Evolutionary conservation across 352 stramenopile genomes (phyloP), one percentile per base, ranked within the genome.

Genomic region (Phytophthora hibernalis): DNA sequence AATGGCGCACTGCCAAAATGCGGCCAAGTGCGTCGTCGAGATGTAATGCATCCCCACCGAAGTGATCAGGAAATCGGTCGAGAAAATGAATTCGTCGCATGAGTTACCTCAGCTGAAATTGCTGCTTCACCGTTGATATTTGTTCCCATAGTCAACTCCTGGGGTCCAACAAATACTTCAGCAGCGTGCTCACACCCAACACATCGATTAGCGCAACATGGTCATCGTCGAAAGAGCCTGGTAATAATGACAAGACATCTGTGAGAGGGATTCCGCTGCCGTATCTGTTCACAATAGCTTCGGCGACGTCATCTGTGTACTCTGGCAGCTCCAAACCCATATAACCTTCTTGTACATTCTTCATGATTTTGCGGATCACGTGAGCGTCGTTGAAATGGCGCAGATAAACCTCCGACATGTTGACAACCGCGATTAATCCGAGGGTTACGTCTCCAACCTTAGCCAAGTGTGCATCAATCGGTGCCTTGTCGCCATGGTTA

Each of bases 1-100:
- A 16, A 83, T 79, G 9, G 68, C 68, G 33, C 75, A 83, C 16
- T 80, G 57, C 75, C 75, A 83, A 60, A 83, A 83, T 3, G 72
- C 64, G 15, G 72, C 75, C 30, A 83, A 53, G 33, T 79, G 63
- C 33, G 67, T 70, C 0, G 72, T 67, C 4, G 70, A 79, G 0
- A 65, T 48, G 10, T 65, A 61, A 26, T 74, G 63, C 75, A 79
- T 80, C 12, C 75, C 75, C 6, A 80, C 52, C 0, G 56, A 67
- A 16, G 66, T 82, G 38, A 76, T 63, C 0, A 80, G 28, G 31
- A 71, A 77, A 44, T 82, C 74, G 1, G 69, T 63, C 1, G 67
- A 74, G 30, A 82, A 65, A 76, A 72, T 12, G 65, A 55, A 2
- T 51, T 47, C 3, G 68, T 65, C 8, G 65, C 65, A 38, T 79